A percentile compares a stretch with the other conserved stretches of the same genome.
Conservation (phyloP, 352 stramenopile genomes). For the Pythium folliculosum region DNA sequence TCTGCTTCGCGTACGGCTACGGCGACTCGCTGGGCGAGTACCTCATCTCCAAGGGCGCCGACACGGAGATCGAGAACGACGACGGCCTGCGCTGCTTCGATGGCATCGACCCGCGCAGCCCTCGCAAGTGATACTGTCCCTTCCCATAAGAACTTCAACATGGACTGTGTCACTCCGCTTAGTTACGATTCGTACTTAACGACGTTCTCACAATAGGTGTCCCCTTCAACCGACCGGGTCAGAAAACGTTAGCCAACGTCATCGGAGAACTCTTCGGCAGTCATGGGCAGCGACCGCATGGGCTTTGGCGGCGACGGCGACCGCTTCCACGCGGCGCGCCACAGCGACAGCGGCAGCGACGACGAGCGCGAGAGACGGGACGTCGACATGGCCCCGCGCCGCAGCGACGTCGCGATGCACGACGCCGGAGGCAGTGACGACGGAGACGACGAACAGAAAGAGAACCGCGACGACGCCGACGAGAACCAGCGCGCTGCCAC, state of each 20-base stretch:
- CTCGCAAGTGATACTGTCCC: slow-evolving; percentile 21
- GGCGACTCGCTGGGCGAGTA: slow-evolving; percentile 87
- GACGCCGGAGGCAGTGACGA: slow-evolving; percentile 26
- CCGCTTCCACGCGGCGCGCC: slow-evolving; percentile 13
- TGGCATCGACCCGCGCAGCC: slow-evolving; percentile 48
- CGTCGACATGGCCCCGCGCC: slow-evolving; percentile 17
- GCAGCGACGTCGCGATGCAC: slow-evolving; percentile 18
- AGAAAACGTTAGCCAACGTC: too few species aligned
- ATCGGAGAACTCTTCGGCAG: not conserved
- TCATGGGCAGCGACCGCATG: slow-evolving; percentile 68
- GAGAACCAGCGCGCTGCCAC: not conserved
- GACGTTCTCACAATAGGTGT: not conserved
- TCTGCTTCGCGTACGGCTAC: slow-evolving; percentile 90
- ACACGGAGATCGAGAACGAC: slow-evolving; percentile 68
- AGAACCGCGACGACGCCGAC: not conserved
- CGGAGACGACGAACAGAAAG: not conserved
- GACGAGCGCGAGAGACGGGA: slow-evolving; percentile 18
- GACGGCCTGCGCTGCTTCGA: slow-evolving; percentile 68
- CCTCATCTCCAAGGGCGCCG: slow-evolving; percentile 87
- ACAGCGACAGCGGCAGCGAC: slow-evolving; percentile 26
- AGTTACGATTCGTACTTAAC: slow-evolving; percentile 13
- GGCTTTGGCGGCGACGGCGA: slow-evolving; percentile 30
- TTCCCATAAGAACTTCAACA: not conserved
- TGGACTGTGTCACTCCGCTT: not conserved
- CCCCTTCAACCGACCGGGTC: slow-evolving; percentile 10